Base-by-base conservation (phyloP, 371 early-diverging fungal genomes). In the Paraphysoderma sedebokerense region DNA sequence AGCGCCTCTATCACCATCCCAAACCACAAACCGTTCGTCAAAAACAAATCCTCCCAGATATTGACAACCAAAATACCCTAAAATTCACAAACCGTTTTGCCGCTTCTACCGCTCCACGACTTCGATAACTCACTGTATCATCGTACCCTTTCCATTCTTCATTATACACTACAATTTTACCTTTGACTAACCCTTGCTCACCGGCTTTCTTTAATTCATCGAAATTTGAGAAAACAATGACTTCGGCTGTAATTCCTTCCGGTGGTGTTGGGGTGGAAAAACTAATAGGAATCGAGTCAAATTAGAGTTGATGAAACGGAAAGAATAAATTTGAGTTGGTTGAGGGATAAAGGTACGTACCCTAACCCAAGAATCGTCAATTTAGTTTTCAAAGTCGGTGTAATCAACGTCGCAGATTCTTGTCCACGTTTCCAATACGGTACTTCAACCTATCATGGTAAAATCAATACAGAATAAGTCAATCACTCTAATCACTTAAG, bases 311-410 rank as follows among this genome's bases (percentile, higher is more conserved):
- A 24, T 9, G 12, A 38, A 13, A 38, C 6, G 12, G 9, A 6
- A 6, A 24, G 1, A 1, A 13, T 9, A 6, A 24, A 5, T 38
- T 6, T 1, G 38, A n/a, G n/a, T n/a, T n/a, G n/a, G n/a, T n/a
- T n/a, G n/a, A n/a, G n/a, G n/a, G n/a, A n/a, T n/a, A n/a, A n/a
- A n/a, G n/a, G n/a, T n/a, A 38, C 38, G 0, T 55, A 55, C 32
- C 74, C 74, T n/a, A 75, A 59, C 0, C 70, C 75, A 9, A 68
- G 53, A 55, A 75, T 40, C 33, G 62, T 51, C 36, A 75, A 30
- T 44, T 59, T 50, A 34, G 68, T 59, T 2, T 44, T 46, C 19
- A 71, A 67, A 12, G 74, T 70, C 1, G 63, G 65, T 13, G 58
- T 58, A 20, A 60, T 47, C n/a, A 72, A 55, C 19, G 47, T 54